Evolutionary conservation across 257 asterid species (phyloP), one percentile per base, ranked within the genome.

Genomic region (Salvia splendens): DNA sequence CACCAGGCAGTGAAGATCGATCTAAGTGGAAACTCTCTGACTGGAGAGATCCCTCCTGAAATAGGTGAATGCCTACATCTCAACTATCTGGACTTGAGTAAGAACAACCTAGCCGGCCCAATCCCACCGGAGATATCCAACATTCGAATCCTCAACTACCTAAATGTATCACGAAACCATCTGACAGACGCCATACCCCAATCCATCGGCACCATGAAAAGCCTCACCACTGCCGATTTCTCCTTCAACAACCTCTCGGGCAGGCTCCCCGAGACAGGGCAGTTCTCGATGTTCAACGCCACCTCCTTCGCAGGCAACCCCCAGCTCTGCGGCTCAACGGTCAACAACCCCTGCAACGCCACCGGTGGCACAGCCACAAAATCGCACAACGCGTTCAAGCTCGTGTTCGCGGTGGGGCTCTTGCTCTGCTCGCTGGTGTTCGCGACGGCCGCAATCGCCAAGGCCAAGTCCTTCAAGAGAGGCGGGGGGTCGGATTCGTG

Each of bases 141-240:
- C 45, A 82, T 86, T 24, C 67, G 85, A 60, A 89, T 93, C 71
- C 56, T 93, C 80, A 87, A 89, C 72, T 89, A 79, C 86, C 62
- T 93, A 74, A 93, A 93, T 64, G 70, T 93, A 36, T 93, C 98
- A 12, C 76, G 95, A 70, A 93, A 93, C 80, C 90, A 86, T 63
- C 71, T 93, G 53, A 81, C 47, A 43, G 87, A 81, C 1, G 45
- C 85, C 66, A 81, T 93, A 14, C 98, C 98, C 1, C 78, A 70
- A 48, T 72, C 94, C 1, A 74, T 93, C 20, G 92, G 81, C 36
- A 49, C 87, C 8, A 78, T 93, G 92, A 90, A 82, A 60, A 93
- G 98, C 80, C 95, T 93, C 67, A 89, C 98, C 2, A 88, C 87
- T 8, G 97, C 93, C 2, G 98, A 93, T 72, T 93, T 93, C 64